Conservation (phyloP, 2,329 filamentous ascomycete genomes). For the Biscogniauxia sp. region DNA sequence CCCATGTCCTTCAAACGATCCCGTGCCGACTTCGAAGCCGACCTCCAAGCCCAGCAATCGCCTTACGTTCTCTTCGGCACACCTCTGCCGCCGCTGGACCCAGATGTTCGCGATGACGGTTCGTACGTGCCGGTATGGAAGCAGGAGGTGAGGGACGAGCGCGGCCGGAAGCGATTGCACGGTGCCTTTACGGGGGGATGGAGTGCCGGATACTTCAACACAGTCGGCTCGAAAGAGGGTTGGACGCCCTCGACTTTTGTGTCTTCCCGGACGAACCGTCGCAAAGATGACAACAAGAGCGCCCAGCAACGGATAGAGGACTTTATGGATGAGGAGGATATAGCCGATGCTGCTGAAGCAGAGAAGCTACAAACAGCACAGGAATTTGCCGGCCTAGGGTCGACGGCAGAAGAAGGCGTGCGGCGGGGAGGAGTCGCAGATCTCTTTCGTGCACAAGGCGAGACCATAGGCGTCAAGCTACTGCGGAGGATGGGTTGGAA, state of each 20-base stretch:
- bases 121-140: slow-evolving; percentile 96
- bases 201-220: slow-evolving; percentile 98
- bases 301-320: slow-evolving; percentile 71
- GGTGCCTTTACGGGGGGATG: slow-evolving; percentile 96
- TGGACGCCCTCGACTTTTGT: slow-evolving; percentile 93
- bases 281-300: slow-evolving; percentile 58
- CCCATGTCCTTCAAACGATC: slow-evolving; percentile 78
- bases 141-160: slow-evolving; percentile 93
- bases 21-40: slow-evolving; percentile 73
- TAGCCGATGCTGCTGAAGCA: slow-evolving; percentile 80
- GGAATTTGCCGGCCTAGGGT: slow-evolving; percentile 74
- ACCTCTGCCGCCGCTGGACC: slow-evolving; percentile 74
- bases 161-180: slow-evolving; percentile 84
- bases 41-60: slow-evolving; percentile 63
- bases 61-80: slow-evolving; percentile 82
- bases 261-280: slow-evolving; percentile 79
- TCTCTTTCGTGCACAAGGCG: slow-evolving; percentile 68
- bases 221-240: slow-evolving; percentile 96
- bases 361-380: slow-evolving; percentile 70
- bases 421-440: slow-evolving; percentile 60
- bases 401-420: slow-evolving; percentile 54
- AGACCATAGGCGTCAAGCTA: slow-evolving; percentile 84
- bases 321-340: slow-evolving; percentile 97
- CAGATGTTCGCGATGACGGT: slow-evolving; percentile 79
- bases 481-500: slow-evolving; percentile 95